A percentile compares a stretch with the other conserved stretches of the same genome.
These are phyloP conservation scores for Phytophthora kernoviae DNA, from an alignment of 352 stramenopile species.

Conservation along the genomic window DNA sequence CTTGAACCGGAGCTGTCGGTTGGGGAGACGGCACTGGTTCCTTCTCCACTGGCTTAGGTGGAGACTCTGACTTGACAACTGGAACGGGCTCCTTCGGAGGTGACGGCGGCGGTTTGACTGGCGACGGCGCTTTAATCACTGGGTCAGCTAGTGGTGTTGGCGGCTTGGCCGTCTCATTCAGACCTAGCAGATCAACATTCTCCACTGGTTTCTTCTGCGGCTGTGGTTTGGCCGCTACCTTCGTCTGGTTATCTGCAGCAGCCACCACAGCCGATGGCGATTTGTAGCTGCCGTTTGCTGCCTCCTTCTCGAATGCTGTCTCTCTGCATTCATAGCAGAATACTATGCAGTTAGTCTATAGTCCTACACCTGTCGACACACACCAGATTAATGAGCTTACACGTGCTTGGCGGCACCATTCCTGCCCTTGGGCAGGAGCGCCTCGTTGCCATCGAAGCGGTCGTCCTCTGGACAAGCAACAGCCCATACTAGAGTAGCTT, in stretches of 20 bases:
- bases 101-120: conserved; percentile 18
- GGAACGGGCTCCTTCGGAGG: conserved; percentile 15
- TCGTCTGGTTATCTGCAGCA: conserved; percentile 29
- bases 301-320: conserved; percentile 41
- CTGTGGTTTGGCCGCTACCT: conserved; percentile 37
- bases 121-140: conserved; percentile 22
- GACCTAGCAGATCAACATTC: conserved; percentile 52
- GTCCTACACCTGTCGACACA: neutral
- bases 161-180: conserved; percentile 45
- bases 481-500: conserved; percentile 72
- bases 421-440: conserved; percentile 64
- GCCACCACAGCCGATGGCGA: conserved; percentile 32
- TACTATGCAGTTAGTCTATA: conserved; percentile 7
- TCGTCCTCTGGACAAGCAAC: conserved; percentile 77
- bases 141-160: conserved; percentile 23
- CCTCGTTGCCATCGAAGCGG: conserved; percentile 54
- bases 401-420: conserved; percentile 36
- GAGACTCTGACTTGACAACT: conserved; percentile 19
- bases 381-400: no score
- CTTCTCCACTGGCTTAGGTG: conserved; percentile 17
- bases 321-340: conserved; percentile 19
- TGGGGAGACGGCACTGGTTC: conserved; percentile 2
- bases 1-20: neutral
- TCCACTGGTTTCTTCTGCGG: conserved; percentile 30
- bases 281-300: conserved; percentile 38